Conservation (phyloP, 208 protist species). For the Crithidia expoeki region DNA sequence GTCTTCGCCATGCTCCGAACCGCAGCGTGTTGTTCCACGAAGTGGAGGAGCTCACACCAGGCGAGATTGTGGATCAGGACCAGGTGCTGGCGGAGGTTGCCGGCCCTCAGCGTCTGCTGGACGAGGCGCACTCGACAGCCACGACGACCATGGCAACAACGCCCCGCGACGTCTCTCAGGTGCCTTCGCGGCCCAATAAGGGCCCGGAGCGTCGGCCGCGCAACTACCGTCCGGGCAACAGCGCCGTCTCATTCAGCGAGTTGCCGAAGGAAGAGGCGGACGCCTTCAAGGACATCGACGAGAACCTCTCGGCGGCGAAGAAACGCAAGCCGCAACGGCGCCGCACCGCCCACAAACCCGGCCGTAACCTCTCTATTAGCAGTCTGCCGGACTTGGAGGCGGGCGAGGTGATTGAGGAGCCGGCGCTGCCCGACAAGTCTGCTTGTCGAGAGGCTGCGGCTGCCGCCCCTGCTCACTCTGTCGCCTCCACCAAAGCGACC, state of each 20-base stretch:
- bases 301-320: background rate
- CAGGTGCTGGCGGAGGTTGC: slow-evolving; percentile 12
- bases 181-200: slow-evolving; percentile 17
- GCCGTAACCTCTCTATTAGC: slow-evolving; percentile 31
- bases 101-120: slow-evolving; percentile 8
- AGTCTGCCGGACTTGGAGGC: slow-evolving; percentile 32
- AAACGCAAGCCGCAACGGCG: slow-evolving; percentile 20
- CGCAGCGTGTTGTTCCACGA: slow-evolving; percentile 45
- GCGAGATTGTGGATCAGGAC: slow-evolving; percentile 39
- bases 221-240: slow-evolving; percentile 23
- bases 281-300: slow-evolving; percentile 25
- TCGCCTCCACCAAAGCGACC: background rate
- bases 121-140: background rate
- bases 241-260: slow-evolving; percentile 30
- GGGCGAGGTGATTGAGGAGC: slow-evolving; percentile 27
- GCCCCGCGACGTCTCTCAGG: slow-evolving; percentile 5
- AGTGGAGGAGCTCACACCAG: slow-evolving; percentile 25
- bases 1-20: slow-evolving; percentile 4
- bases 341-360: slow-evolving; percentile 12
- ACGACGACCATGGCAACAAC: background rate
- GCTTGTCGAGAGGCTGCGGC: background rate
- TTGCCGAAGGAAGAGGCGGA: slow-evolving; percentile 28
- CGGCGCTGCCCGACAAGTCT: slow-evolving; percentile 15
- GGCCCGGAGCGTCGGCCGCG: slow-evolving; percentile 20
- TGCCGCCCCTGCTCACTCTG: too few species aligned